Evolutionary conservation across 2,329 filamentous ascomycete genomes (phyloP), one percentile per base, ranked within the genome.

Genomic region (Cordyceps tenuipes): DNA sequence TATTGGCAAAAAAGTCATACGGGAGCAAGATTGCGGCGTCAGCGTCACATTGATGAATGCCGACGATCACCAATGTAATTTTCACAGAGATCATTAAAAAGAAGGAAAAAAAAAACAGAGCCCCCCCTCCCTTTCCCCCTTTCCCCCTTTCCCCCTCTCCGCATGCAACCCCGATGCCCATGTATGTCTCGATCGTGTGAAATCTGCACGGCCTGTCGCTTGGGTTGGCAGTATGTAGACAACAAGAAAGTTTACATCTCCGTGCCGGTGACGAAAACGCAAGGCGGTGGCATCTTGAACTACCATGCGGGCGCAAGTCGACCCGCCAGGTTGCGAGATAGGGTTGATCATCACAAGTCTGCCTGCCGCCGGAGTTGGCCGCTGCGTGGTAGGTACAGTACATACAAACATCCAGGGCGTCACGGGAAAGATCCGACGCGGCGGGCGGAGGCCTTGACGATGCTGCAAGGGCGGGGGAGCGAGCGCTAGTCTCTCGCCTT

Each of bases 401-500:
- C 23, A 23, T 23, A 23, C 23, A 23, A 3, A 23, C 23, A 23
- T 23, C 23, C 23, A 36, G 34, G 34, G 6, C 39, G n/a, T 43
- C 21, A 13, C 13, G 13, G 23, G 23, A 41, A 54, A 23, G 50
- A 53, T 53, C 26, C 43, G 29, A 39, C 43, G 54, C 44, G 36
- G 43, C 44, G 36, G 36, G 43, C 44, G 36, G 43, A 36, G 29
- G 21, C 15, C 53, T 21, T 57, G 44, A 9, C 46, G 55, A 43
- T 50, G 44, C 23, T 31, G 34, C 48, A 59, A 26, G 47, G 44
- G 46, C 9, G 43, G 39, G 17, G 39, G 39, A 15, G 39, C 6
- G 17, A 43, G 39, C 26, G 19, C 56, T 59, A 59, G 56, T 44
- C 39, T 44, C 39, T 59, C 48, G 56, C 56, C 56, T 19, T 52